Evolutionary conservation across 495 filamentous ascomycete species (phyloP).

Genomic region (Podospora pseudopauciseta): DNA sequence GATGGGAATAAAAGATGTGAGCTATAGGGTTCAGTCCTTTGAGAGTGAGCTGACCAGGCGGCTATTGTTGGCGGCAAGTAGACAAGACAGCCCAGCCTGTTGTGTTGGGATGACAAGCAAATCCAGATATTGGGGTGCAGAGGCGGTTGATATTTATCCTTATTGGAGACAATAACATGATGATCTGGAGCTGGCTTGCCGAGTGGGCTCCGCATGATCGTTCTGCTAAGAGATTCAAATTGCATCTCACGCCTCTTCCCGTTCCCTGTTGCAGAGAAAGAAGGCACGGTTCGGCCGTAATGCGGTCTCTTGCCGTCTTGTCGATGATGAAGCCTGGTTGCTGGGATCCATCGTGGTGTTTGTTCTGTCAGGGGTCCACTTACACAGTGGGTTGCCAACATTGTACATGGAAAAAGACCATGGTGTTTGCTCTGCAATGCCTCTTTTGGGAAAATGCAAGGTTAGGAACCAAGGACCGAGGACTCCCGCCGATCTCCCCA

Average conservation of each 20-base stretch:
- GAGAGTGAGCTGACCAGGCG: background rate
- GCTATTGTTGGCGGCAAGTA: background rate
- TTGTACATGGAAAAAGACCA: background rate
- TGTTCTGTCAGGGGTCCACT: background rate
- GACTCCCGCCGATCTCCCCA: background rate
- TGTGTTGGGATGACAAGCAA: background rate
- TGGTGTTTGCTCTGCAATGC: background rate
- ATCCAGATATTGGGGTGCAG: background rate
- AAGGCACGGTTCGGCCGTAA: background rate
- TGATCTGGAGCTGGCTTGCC: background rate
- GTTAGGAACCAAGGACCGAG: background rate
- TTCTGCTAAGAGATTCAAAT: background rate
- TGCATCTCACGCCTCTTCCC: background rate
- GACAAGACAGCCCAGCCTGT: background rate
- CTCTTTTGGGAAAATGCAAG: background rate
- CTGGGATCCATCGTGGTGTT: background rate
- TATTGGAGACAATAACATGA: slow-evolving; percentile 2
- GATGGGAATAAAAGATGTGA: background rate
- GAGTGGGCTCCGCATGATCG: background rate
- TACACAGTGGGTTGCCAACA: background rate
- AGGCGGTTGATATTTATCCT: slow-evolving; percentile 11
- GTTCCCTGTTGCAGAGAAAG: background rate
- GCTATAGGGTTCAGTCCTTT: background rate
- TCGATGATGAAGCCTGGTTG: slow-evolving; percentile 4
- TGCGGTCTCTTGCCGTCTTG: background rate